These are phyloP conservation scores for Wallacemonas sp. DNA, from an alignment of 208 protist species.

Conservation along the genomic window DNA sequence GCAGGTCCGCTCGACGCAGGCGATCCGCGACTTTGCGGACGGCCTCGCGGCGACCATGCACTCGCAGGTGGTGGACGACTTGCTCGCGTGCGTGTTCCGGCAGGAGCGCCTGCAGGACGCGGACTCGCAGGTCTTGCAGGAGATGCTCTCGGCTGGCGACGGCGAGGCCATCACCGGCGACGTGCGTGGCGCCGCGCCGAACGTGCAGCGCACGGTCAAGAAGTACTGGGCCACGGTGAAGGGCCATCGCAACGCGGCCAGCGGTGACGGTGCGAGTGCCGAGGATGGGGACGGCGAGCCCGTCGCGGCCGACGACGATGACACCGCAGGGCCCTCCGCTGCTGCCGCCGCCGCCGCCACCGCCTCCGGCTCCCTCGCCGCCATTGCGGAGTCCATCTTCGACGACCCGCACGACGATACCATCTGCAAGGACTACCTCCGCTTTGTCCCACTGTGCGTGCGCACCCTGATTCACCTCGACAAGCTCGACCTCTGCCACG, in stretches of 20 bases:
- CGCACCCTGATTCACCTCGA: conserved; percentile 61
- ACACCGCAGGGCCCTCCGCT: too few relatives aligned
- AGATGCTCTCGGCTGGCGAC: conserved; percentile 44
- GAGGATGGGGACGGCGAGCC: too few relatives aligned
- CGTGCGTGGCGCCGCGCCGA: conserved; percentile 24
- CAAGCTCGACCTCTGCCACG: conserved; percentile 68
- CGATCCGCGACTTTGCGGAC: conserved; percentile 61
- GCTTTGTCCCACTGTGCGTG: conserved; percentile 81
- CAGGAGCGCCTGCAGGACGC: conserved; percentile 62
- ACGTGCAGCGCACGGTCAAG: conserved; percentile 35
- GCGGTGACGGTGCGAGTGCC: neutral
- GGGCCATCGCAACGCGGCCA: neutral
- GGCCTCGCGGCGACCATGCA: conserved; percentile 56
- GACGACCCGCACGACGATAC: conserved; percentile 60
- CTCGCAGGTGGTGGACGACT: conserved; percentile 63
- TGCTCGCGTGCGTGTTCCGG: conserved; percentile 78
- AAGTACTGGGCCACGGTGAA: conserved; percentile 37
- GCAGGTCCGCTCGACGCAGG: conserved; percentile 56
- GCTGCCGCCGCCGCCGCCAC: neutral
- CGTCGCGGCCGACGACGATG: neutral
- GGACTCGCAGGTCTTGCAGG: conserved; percentile 57
- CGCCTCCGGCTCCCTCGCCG: conserved; percentile 31
- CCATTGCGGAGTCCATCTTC: conserved; percentile 46
- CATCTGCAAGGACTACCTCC: conserved; percentile 55
- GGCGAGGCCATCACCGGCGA: conserved; percentile 29